Conservation (phyloP, 495 filamentous ascomycete genomes). For the Podospora bellae-mahoneyi region DNA sequence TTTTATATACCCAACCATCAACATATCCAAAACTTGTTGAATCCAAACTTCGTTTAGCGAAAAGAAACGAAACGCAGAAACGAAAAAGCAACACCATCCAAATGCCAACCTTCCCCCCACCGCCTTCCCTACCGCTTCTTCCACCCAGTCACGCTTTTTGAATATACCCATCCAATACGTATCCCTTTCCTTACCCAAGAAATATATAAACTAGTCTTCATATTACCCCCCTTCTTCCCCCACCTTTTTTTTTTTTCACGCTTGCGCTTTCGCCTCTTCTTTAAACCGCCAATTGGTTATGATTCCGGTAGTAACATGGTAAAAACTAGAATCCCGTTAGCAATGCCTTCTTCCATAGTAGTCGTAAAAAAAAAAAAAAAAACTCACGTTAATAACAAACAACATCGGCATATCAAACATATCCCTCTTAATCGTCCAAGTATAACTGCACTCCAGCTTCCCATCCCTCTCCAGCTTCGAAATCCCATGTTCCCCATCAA, state of each 20-base stretch:
- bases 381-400: conserved; percentile 92
- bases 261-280: not conserved
- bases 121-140: no score
- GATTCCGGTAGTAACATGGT: conserved; percentile 49
- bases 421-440: conserved; percentile 94
- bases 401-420: conserved; percentile 99
- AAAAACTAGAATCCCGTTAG: conserved; percentile 39
- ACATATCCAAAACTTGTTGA: not conserved
- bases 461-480: conserved; percentile 78
- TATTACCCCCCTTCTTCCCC: not conserved
- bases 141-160: not conserved
- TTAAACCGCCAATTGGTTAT: conserved; percentile 48
- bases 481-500: conserved; percentile 74
- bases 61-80: not conserved
- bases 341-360: not conserved
- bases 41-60: not conserved
- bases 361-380: not conserved
- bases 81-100: not conserved
- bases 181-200: not conserved
- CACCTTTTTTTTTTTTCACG: not conserved
- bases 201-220: not conserved
- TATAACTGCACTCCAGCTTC: conserved; percentile 89
- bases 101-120: not conserved
- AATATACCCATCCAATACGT: not conserved
- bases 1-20: no score